Base-by-base conservation (phyloP, 2,329 filamentous ascomycete genomes). In the Passalora sequoiae region DNA sequence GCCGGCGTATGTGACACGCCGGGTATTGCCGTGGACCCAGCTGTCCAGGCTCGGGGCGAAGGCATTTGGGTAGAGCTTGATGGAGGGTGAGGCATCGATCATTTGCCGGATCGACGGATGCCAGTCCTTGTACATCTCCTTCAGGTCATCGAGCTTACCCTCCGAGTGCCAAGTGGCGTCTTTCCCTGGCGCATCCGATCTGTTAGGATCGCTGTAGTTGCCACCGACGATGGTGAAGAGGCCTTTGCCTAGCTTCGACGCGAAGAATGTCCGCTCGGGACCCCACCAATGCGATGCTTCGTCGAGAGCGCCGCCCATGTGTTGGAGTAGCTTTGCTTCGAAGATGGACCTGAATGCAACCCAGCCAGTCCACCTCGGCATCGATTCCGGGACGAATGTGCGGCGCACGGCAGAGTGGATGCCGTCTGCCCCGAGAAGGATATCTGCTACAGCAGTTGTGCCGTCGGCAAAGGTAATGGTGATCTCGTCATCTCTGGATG, bases 341-440 rank as follows among this genome's bases (percentile, higher is more conserved):
- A 68, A 68, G 1, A 66, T 58, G 4, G 62, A 59, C 6, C 65
- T 57, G 46, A 66, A 66, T 1, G 65, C 63, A 3, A 63, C 61
- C 57, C 58, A 61, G 4, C 66, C 65, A 12, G 62, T 65, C 65
- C 65, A 68, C 42, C 61, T 56, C 0, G 64, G 57, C 29, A 56
- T 41, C 9, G 59, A 63, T 5, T 51, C 50, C 1, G 55, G 58
- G 1, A 60, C 60, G 30, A 63, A 61, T 13, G 31, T 51, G 6
- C 47, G 45, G 32, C 49, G 49, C 39, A 63, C 42, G 39, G 61
- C 60, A n/a, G 64, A 67, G n/a, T 55, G 54, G n/a, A 67, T 58
- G 1, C 65, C 64, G 53, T 68, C 65, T 25, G 64, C 60, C 16
- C 63, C 65, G 3, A 68, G 25, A 0, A 67, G 39, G 13, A 66